Evolutionary conservation across 108 stramenopile species (phyloP).

Genomic region (Bacterosira constricta): DNA sequence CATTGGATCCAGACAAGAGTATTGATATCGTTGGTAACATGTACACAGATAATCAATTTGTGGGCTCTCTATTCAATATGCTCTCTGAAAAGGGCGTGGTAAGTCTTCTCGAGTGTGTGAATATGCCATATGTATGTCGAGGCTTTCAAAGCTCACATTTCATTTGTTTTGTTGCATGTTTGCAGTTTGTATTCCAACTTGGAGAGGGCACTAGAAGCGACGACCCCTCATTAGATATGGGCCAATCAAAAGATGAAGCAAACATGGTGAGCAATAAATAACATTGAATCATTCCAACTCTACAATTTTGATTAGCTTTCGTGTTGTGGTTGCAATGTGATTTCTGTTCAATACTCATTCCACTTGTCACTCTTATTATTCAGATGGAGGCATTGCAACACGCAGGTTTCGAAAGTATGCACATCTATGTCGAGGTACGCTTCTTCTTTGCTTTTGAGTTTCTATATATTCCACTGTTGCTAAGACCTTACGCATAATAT

Average conservation of each 20-base stretch:
- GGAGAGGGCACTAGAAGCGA: background rate
- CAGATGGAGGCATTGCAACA: conserved; percentile 10
- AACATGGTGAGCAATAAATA: background rate
- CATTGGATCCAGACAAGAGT: conserved; percentile 32
- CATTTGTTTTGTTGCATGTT: too few relatives aligned
- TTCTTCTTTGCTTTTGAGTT: background rate
- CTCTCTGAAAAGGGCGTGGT: conserved; percentile 35
- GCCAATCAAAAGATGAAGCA: background rate
- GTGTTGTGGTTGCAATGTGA: too few relatives aligned
- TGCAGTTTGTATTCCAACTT: conserved; percentile 9
- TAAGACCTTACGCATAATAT: too few relatives aligned
- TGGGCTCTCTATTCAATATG: conserved; percentile 15
- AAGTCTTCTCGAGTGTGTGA: background rate
- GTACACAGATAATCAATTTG: conserved; percentile 23
- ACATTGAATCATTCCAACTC: too few relatives aligned
- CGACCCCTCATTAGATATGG: background rate
- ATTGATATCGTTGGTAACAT: conserved; percentile 31
- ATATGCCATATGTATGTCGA: too few relatives aligned
- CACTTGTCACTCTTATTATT: too few relatives aligned
- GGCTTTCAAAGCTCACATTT: too few relatives aligned
- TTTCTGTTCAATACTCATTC: too few relatives aligned
- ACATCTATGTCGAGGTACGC: conserved; percentile 38
- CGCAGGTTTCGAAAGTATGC: conserved; percentile 41
- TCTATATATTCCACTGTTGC: background rate
- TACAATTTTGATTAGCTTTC: too few relatives aligned